Base-by-base conservation (phyloP, 371 early-diverging fungal species). In the Gilbertella persicaria region DNA sequence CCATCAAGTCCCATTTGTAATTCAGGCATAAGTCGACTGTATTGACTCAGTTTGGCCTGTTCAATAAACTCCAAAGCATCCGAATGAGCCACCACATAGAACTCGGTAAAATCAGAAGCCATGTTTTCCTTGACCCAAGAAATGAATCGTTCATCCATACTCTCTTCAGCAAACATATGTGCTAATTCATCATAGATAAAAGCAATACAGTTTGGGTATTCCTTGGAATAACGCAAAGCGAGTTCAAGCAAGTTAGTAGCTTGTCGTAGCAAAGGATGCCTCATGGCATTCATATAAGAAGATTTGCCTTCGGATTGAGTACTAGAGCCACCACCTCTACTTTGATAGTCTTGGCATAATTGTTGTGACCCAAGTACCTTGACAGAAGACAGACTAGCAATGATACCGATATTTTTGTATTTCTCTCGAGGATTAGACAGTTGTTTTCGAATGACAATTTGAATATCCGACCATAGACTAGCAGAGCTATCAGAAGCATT, bases 401-500 rank as follows among this genome's bases (percentile, higher is more conserved):
- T 78, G 9, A 93, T 80, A 10, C 93, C 93, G 23, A 91, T 78
- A 55, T 82, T 74, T 54, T 89, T 91, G 64, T 88, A 88, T 37
- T 72, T 80, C 30, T 85, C 82, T n/a, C 73, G 50, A 16, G 83
- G 82, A 48, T 84, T 89, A 1, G 91, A 80, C n/a, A 93, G 75
- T 53, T 91, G 92, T 51, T 93, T 93, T 50, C 91, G 64, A 46
- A 92, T 83, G 28, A 87, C 72, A 38, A 90, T 92, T 36, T 87
- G 78, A 17, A 93, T 71, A 20, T 93, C 93, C 4, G 79, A 72
- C 62, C 82, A 71, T 6, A 89, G 66, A 25, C 59, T 66, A 12
- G 56, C 55, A 26, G 64, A 64, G 4, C 64, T 59, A 38, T 64
- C 64, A 41, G 47, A 46, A 14, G 42, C 14, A 29, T 48, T 58